phyloP scores from a whole-genome alignment of 2,329 filamentous ascomycete genomes.

The Biscogniauxia sp. region DNA sequence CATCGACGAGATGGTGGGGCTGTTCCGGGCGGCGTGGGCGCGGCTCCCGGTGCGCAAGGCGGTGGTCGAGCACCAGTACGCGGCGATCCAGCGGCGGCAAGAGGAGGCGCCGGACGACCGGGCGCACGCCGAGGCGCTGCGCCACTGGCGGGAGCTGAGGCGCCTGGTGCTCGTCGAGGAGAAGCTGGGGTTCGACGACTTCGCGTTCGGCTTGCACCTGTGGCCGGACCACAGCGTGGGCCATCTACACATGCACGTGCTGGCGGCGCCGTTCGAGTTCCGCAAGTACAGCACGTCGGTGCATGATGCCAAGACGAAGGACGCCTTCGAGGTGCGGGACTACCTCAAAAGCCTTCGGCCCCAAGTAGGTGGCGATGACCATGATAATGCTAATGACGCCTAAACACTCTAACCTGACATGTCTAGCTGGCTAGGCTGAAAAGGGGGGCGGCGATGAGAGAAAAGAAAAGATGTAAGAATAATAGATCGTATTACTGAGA shows the following conservation, averaged over 20 bases:
- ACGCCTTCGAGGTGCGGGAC: constrained; percentile 19
- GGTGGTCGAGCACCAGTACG: constrained; percentile 13
- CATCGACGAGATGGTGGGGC: constrained; percentile 17
- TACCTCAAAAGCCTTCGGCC: constrained; percentile 8
- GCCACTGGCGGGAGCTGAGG: constrained; percentile 11
- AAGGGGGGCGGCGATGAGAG: too few relatives aligned
- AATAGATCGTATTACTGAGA: too few relatives aligned
- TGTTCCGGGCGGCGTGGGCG: constrained; percentile 15
- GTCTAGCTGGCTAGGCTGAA: too few relatives aligned
- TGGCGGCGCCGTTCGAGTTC: constrained; percentile 8
- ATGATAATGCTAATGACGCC: too few relatives aligned
- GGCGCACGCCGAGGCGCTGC: neutral
- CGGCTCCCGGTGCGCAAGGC: neutral
- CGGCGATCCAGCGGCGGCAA: constrained; percentile 3
- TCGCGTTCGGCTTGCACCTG: constrained; percentile 23
- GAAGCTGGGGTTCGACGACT: constrained; percentile 12
- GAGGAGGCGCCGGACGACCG: neutral
- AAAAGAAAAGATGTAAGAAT: too few relatives aligned
- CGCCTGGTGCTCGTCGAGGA: neutral
- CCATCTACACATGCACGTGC: constrained; percentile 24
- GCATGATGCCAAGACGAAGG: constrained; percentile 24
- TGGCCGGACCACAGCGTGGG: constrained; percentile 19
- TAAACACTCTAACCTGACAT: too few relatives aligned
- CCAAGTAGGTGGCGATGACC: neutral
- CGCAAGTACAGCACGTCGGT: constrained; percentile 17